Percentiles rank a stretch among this genome's conserved stretches.
These are phyloP conservation scores for Pythium rhizo-oryzae DNA, from an alignment of 352 stramenopile species.

Conservation along the genomic window DNA sequence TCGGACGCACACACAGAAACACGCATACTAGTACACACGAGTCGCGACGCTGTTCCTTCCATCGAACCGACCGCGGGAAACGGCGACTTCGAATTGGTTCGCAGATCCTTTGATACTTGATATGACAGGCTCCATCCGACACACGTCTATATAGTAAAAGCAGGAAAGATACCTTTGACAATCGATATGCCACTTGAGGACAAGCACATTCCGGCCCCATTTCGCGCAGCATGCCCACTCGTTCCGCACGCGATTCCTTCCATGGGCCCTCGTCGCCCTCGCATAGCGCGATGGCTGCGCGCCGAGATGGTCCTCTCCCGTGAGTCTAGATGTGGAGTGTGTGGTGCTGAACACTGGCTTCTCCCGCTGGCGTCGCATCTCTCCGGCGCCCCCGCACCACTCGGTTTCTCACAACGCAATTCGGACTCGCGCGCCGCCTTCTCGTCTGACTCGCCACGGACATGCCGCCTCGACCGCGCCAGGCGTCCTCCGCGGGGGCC, in stretches of 20 bases:
- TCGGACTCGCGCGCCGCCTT: too few species aligned
- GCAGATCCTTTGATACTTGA: too few species aligned
- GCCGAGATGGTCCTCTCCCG: background rate
- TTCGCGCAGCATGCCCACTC: background rate
- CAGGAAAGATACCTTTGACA: background rate
- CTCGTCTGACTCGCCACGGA: background rate
- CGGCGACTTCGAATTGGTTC: too few species aligned
- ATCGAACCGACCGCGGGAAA: background rate
- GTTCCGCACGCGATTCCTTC: background rate
- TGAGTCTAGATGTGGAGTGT: too few species aligned
- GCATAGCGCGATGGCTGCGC: too few species aligned
- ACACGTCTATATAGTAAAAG: too few species aligned
- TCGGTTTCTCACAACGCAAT: too few species aligned
- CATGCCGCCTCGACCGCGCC: background rate
- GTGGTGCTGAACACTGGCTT: background rate
- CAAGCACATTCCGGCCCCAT: background rate
- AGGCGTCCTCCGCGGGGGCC: background rate
- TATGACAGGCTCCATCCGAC: too few species aligned
- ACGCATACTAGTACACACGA: background rate
- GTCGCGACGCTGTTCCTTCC: background rate
- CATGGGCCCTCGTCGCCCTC: too few species aligned
- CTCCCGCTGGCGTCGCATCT: background rate
- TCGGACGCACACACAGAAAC: background rate
- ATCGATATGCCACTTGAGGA: background rate
- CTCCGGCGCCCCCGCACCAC: too few species aligned